phyloP scores from a whole-genome alignment of 2,329 filamentous ascomycete genomes.

The Fusarium anguioides region DNA sequence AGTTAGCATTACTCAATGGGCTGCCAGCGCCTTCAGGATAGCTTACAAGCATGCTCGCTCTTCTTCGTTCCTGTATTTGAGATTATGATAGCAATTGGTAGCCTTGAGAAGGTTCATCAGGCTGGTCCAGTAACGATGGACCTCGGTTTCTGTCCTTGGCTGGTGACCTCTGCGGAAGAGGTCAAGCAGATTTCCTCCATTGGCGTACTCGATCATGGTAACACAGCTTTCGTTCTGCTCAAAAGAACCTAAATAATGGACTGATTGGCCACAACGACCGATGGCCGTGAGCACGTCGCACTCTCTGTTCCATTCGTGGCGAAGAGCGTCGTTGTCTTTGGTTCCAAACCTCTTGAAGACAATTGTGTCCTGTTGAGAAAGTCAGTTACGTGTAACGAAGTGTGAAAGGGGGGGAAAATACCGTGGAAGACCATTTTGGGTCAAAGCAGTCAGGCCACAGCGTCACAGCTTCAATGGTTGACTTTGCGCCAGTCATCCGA shows the following conservation, averaged over 20 bases:
- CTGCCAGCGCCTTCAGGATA: too few species aligned
- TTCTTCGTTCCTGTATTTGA: too few species aligned
- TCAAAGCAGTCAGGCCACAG: conserved; percentile 10
- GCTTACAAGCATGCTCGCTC: too few species aligned
- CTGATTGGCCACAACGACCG: conserved; percentile 4
- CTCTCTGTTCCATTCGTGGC: conserved; percentile 13
- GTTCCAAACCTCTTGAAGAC: conserved; percentile 27
- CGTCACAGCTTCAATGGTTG: background rate
- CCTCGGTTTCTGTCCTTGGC: background rate
- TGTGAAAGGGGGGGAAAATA: background rate
- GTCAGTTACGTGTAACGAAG: background rate
- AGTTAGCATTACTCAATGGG: too few species aligned
- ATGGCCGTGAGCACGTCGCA: conserved; percentile 5
- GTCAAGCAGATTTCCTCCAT: conserved; percentile 1
- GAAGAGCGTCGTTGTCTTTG: background rate
- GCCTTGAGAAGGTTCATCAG: conserved; percentile 11
- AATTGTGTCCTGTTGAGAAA: background rate
- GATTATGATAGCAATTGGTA: background rate
- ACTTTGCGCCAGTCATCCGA: background rate
- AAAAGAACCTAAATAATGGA: conserved; percentile 28
- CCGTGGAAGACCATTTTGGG: background rate
- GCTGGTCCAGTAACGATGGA: too few species aligned
- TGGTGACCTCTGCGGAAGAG: conserved; percentile 7
- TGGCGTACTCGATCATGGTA: conserved; percentile 20
- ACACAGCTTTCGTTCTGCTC: conserved; percentile 14